A percentile compares a stretch with the other conserved stretches of the same genome.
These are phyloP conservation scores for Ulota crispa DNA, from an alignment of 225 moss, liverwort and hornwort species.

Conservation along the genomic window DNA sequence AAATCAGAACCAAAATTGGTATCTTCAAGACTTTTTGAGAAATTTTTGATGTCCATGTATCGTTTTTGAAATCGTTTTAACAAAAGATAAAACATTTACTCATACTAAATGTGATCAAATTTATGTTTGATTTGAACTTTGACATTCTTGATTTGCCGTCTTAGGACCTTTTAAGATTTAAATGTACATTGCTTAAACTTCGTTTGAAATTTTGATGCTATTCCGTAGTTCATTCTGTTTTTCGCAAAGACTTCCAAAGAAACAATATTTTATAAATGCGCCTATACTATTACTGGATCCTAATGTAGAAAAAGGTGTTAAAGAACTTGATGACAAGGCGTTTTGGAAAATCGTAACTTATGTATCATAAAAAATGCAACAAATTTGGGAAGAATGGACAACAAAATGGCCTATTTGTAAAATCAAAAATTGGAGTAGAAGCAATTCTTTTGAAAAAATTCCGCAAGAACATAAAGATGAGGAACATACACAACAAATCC, in stretches of 20 bases:
- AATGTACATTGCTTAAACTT: background rate
- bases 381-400: background rate
- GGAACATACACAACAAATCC: background rate
- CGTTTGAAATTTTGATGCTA: background rate
- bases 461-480: slow-evolving; percentile 16
- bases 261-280: background rate
- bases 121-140: no score
- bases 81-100: no score
- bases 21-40: no score
- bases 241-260: no score
- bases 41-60: no score
- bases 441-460: slow-evolving; percentile 4
- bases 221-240: rapidly evolving
- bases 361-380: background rate
- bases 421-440: background rate
- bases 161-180: rapidly evolving
- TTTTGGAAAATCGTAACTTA: background rate
- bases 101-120: no score
- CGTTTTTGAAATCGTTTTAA: no score
- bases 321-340: no score
- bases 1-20: no score
- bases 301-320: rapidly evolving
- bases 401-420: background rate
- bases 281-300: background rate
- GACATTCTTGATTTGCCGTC: background rate